These are phyloP conservation scores for Mucuna pruriens DNA, from an alignment of 306 rosid species.

Conservation along the genomic window DNA sequence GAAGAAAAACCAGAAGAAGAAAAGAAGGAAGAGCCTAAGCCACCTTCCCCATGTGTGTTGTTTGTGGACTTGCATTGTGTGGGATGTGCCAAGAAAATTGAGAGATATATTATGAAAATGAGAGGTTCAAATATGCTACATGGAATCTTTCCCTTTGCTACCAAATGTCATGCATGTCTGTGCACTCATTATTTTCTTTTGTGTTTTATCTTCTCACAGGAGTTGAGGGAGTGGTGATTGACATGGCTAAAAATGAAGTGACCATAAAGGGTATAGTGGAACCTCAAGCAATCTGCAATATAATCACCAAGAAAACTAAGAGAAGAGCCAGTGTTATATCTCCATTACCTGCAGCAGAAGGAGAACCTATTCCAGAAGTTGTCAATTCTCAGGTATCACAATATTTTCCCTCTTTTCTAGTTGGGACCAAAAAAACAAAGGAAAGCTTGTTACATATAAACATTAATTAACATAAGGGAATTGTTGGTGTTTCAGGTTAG, in stretches of 20 bases:
- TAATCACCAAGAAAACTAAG: slow-evolving; percentile 69
- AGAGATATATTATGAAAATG: slow-evolving; percentile 75
- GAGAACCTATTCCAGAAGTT: slow-evolving; percentile 85
- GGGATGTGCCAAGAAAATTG: slow-evolving; percentile 94
- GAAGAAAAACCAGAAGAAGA: slow-evolving; percentile 54
- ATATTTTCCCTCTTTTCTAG: neutral
- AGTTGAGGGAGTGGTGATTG: slow-evolving; percentile 77
- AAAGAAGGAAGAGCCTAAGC: slow-evolving; percentile 70
- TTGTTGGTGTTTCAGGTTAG: slow-evolving; percentile 59
- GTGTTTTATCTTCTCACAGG: slow-evolving; percentile 49
- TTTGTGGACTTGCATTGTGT: slow-evolving; percentile 90
- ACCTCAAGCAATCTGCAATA: slow-evolving; percentile 75
- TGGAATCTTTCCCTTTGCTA: neutral
- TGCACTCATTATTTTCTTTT: slow-evolving; percentile 3
- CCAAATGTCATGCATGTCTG: slow-evolving; percentile 20
- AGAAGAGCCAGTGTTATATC: slow-evolving; percentile 77
- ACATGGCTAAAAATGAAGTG: slow-evolving; percentile 83
- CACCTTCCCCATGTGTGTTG: slow-evolving; percentile 74
- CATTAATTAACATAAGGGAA: neutral
- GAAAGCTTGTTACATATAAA: neutral
- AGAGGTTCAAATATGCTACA: slow-evolving; percentile 57
- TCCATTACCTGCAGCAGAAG: slow-evolving; percentile 87
- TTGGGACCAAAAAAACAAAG: neutral
- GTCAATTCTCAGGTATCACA: slow-evolving; percentile 75
- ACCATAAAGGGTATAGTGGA: slow-evolving; percentile 92